Base-by-base conservation (phyloP, 805 yeast genomes). In the Saccharomycopsis schoenii region DNA sequence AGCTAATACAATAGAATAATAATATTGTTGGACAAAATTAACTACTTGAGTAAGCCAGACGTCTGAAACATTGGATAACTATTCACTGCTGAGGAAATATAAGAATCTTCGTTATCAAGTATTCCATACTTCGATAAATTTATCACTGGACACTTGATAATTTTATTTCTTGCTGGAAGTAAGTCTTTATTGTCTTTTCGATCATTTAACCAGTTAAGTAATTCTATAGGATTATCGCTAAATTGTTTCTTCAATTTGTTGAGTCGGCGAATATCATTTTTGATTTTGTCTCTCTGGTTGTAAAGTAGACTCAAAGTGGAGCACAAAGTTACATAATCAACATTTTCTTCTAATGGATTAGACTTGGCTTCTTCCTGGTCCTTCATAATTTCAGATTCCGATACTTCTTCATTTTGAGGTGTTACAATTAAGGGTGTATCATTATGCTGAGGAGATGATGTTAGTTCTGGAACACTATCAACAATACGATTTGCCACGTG, bases 91-190 rank as follows among this genome's bases (percentile, higher is more conserved):
- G 56, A 24, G 8, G 55, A 25, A 41, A 37, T 17, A 37, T 17
- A 34, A 41, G 57, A 59, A 10, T 62, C 62, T 25, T 60, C 62
- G 15, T 40, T 21, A 55, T 61, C 40, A 8, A 58, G 56, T 8
- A 61, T 34, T 8, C 60, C 61, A 41, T 63, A 63, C 29, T 63
- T 63, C n/a, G 64, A 54, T 42, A 63, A 61, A 42, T 63, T 64
- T 17, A 63, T 47, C 5, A 29, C 11, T 24, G 65, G 65, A 34
- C 65, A 63, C 40, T 56, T 60, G 56, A 61, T 19, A 37, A 63
- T 59, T 43, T 55, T 55, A 43, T 61, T 61, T 36, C 65, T 56
- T 9, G 59, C 12, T 12, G 65, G 65, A n/a, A 61, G 34, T 50
- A 50, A 36, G 42, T 29, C 14, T 5, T 25, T 36, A 10, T 50